Base-by-base conservation (phyloP, 1,139 yeast species). In the Pneumocystis murina region DNA sequence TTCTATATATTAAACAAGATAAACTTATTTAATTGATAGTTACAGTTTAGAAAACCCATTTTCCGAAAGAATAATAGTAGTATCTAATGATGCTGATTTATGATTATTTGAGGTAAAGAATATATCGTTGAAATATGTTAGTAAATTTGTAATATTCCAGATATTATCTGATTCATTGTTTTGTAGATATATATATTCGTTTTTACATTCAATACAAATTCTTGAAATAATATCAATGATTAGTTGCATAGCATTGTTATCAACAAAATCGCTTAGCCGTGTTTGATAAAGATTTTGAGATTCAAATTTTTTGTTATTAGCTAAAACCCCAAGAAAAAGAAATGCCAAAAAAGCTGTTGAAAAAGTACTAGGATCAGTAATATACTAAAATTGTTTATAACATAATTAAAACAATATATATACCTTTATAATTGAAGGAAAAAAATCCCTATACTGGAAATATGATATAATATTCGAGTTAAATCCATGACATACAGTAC, bases 201-300 rank as follows among this genome's bases (percentile, higher is more conserved):
- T 63, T n/a, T 61, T 35, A 6, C 64, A 60, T 28, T 39, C 60
- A 4, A 57, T 43, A 43, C 66, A 62, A 4, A 62, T 57, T 24
- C n/a, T 38, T 17, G 66, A 65, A 10, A 67, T 61, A 16, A 64
- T 58, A n/a, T 54, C 3, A 8, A 68, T 64, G 33, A 75, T 72
- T 36, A 69, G 70, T 54, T 63, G 64, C 75, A 76, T 76, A n/a
- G 73, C 70, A 0, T 68, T 66, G 57, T 72, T 74, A 63, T 76
- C 77, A 17, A 75, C 73, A 67, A 74, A 75, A 64, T 76, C 79
- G 7, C 76, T 70, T n/a, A 76, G 69, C 16, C 78, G 70, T 24
- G 72, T 71, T 59, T 70, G 72, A 64, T 76, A 76, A 0, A 77
- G 76, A 62, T 75, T 74, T 54, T 66, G 66, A 0, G 75, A 73